phyloP scores from a whole-genome alignment of 306 rosid genomes.

The Elaeagnus macrophylla region DNA sequence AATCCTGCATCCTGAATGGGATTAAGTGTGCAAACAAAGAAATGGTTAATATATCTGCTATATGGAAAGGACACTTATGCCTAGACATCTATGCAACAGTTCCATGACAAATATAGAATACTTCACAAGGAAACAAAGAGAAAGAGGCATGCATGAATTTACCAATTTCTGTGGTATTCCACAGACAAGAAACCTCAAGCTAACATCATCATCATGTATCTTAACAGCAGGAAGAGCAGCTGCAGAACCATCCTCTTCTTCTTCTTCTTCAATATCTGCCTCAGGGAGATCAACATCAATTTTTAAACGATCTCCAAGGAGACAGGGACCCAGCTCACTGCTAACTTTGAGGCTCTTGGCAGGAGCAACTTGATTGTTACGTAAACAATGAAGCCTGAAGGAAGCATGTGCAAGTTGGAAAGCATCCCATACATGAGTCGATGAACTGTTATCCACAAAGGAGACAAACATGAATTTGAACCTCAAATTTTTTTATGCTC shows the following conservation, averaged over 20 bases:
- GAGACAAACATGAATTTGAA: conserved; percentile 22
- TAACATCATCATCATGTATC: conserved; percentile 81
- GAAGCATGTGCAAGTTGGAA: conserved; percentile 91
- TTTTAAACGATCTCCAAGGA: conserved; percentile 61
- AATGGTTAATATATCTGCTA: not conserved
- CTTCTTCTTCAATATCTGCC: conserved; percentile 57
- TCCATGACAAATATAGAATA: too few relatives aligned
- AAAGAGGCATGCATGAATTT: conserved; percentile 23
- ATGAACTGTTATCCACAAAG: conserved; percentile 61
- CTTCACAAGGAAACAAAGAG: too few relatives aligned
- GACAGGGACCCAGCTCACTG: conserved; percentile 61
- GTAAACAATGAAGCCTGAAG: conserved; percentile 62
- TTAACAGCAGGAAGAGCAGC: conserved; percentile 72
- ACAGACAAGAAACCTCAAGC: conserved; percentile 77
- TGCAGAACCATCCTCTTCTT: conserved; percentile 36
- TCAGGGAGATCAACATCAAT: conserved; percentile 68
- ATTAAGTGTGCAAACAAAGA: not conserved
- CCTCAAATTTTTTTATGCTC: conserved; percentile 8
- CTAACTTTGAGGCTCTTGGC: conserved; percentile 28
- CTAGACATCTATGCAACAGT: too few relatives aligned
- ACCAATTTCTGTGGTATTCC: conserved; percentile 64
- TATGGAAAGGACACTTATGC: not conserved
- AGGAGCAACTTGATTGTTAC: conserved; percentile 35
- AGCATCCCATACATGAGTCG: conserved; percentile 96
- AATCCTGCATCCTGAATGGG: conserved; percentile 53